A percentile compares a stretch with the other conserved stretches of the same genome.
phyloP scores from a whole-genome alignment of 2,329 filamentous ascomycete species.

The Epichloe glyceriae region DNA sequence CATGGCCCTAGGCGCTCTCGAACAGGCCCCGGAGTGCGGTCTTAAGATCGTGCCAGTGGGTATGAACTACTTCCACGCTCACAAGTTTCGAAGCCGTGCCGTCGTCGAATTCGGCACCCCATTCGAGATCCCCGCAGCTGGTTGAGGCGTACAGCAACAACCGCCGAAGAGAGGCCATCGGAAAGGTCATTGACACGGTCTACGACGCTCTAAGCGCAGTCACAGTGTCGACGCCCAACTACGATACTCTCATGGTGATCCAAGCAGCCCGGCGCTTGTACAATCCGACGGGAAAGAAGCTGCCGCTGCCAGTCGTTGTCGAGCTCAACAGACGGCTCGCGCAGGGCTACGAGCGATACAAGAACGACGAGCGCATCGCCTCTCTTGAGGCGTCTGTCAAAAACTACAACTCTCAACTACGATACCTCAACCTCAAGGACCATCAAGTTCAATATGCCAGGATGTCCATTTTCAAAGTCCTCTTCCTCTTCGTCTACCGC shows the following conservation, averaged over 20 bases:
- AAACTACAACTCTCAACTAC: conserved; percentile 76
- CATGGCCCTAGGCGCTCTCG: conserved; percentile 87
- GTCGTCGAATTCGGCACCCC: conserved; percentile 91
- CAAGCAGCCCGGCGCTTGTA: conserved; percentile 89
- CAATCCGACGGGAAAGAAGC: conserved; percentile 85
- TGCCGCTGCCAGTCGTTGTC: conserved; percentile 82
- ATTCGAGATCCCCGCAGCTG: conserved; percentile 74
- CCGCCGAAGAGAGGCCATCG: conserved; percentile 76
- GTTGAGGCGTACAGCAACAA: conserved; percentile 77
- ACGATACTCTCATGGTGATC: conserved; percentile 92
- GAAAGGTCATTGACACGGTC: conserved; percentile 71
- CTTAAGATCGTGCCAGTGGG: conserved; percentile 92
- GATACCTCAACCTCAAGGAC: conserved; percentile 76
- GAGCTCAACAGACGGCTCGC: conserved; percentile 87
- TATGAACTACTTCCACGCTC: conserved; percentile 99
- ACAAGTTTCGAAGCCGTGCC: conserved; percentile 93
- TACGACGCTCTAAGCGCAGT: conserved; percentile 77
- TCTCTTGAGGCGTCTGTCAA: conserved; percentile 62
- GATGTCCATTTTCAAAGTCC: conserved; percentile 63
- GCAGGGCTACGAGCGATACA: conserved; percentile 84
- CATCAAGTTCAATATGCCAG: conserved; percentile 90
- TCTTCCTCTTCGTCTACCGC: conserved; percentile 68
- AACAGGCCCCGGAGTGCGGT: conserved; percentile 72
- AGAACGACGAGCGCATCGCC: conserved; percentile 75
- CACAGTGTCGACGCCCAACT: conserved; percentile 84